These are phyloP conservation scores for Astrocystis sublimbata DNA, from an alignment of 495 filamentous ascomycete species.

Conservation along the genomic window DNA sequence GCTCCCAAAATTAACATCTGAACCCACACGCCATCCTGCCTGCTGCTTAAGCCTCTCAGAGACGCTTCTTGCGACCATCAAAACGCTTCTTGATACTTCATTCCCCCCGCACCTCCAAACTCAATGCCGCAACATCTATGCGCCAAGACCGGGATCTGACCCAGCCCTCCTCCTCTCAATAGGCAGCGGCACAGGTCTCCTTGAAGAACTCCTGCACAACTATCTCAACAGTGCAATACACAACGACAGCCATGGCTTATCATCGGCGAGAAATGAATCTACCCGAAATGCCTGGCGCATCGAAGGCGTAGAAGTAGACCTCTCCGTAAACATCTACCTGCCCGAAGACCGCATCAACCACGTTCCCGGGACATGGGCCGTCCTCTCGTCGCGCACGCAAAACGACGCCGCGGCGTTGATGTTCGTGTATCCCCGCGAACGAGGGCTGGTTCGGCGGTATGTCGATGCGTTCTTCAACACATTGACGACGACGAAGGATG, in stretches of 20 bases:
- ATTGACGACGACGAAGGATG: neutral
- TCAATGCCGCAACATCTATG: neutral
- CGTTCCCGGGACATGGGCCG: conserved; percentile 8
- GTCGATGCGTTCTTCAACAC: neutral
- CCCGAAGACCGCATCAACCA: conserved; percentile 2
- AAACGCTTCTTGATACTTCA: neutral
- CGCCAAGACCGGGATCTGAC: neutral
- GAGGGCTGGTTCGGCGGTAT: conserved; percentile 11
- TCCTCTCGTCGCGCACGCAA: neutral
- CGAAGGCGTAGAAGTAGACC: conserved; percentile 12
- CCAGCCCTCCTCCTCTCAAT: conserved; percentile 11
- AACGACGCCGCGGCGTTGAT: conserved; percentile 6
- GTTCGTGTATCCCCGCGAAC: conserved; percentile 14
- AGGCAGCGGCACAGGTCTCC: conserved; percentile 14
- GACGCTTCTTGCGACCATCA: conserved; percentile 1
- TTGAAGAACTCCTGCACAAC: conserved; percentile 4
- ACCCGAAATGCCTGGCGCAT: no score
- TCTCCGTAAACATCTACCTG: conserved; percentile 10
- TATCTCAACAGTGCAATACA: neutral
- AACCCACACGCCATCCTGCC: neutral
- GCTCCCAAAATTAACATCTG: conserved; percentile 5
- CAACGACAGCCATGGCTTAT: no score
- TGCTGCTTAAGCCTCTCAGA: conserved; percentile 8
- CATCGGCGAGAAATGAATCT: no score
- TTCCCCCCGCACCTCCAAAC: neutral